Evolutionary conservation across 2,329 filamentous ascomycete genomes (phyloP).

Genomic region (Aspergillus fumigatus): DNA sequence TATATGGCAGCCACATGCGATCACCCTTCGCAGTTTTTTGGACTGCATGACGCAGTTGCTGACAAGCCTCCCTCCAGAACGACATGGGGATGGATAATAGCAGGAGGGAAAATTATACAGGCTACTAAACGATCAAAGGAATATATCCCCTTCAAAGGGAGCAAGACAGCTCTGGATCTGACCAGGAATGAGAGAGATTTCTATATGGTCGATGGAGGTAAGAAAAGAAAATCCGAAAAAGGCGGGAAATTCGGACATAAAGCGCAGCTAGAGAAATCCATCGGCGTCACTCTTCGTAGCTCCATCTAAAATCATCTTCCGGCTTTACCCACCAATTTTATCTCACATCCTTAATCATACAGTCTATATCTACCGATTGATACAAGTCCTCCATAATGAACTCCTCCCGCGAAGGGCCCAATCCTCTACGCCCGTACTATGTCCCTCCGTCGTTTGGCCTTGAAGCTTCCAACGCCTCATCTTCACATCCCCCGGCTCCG

Average conservation of each 20-base stretch:
- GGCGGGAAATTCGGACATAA: constrained; percentile 21
- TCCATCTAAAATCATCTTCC: background rate
- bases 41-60: constrained; percentile 44
- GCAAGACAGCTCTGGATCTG: background rate
- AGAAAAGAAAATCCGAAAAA: constrained; percentile 7
- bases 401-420: constrained; percentile 48
- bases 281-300: background rate
- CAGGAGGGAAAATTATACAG: background rate
- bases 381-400: constrained; percentile 35
- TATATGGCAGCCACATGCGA: constrained; percentile 21
- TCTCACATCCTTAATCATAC: background rate
- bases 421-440: constrained; percentile 59
- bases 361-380: background rate
- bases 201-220: background rate
- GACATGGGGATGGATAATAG: constrained; percentile 21
- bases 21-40: constrained; percentile 59
- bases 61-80: constrained; percentile 30
- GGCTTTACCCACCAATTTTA: background rate
- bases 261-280: background rate
- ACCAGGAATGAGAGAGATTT: background rate
- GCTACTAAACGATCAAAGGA: constrained; percentile 2
- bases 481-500: constrained; percentile 29
- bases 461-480: constrained; percentile 40
- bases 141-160: background rate
- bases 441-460: constrained; percentile 62